Conservation (phyloP, 495 filamentous ascomycete species). For the Clavariopsis aquatica region DNA sequence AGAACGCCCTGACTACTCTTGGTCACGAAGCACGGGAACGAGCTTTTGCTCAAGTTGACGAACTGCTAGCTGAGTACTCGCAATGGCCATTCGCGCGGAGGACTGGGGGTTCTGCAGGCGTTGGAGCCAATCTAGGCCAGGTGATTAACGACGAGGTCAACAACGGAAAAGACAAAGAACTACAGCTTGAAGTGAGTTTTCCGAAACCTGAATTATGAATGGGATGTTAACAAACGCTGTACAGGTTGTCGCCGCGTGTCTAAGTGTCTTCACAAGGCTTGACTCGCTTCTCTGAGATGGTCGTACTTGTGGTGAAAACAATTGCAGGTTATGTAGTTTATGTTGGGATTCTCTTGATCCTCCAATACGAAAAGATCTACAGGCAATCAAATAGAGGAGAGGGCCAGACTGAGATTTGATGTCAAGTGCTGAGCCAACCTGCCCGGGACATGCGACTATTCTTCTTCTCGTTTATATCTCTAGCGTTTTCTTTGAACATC, state of each 20-base stretch:
- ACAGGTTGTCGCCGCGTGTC: constrained; percentile 86
- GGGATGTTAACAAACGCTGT: constrained; percentile 16
- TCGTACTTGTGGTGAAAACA: not conserved
- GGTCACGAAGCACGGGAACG: constrained; percentile 92
- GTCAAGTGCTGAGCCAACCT: not conserved
- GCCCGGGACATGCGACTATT: not conserved
- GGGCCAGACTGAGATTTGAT: not conserved
- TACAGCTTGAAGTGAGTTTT: constrained; percentile 81
- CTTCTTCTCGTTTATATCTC: constrained; percentile 24
- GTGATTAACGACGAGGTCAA: constrained; percentile 85
- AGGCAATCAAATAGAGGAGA: not conserved
- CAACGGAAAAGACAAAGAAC: constrained; percentile 81
- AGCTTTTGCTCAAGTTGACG: constrained; percentile 95
- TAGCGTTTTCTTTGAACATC: constrained; percentile 23
- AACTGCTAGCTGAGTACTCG: constrained; percentile 90
- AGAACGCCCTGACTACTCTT: constrained; percentile 91
- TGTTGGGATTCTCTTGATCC: not conserved
- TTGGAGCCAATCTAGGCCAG: constrained; percentile 92
- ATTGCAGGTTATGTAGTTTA: not conserved
- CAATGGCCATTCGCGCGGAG: constrained; percentile 93
- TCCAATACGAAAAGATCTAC: not conserved
- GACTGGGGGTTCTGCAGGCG: constrained; percentile 69
- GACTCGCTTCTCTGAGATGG: constrained; percentile 78
- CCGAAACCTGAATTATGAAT: not conserved
- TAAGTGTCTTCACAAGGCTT: constrained; percentile 94